Evolutionary conservation across 768 basidiomycete genomes (phyloP).

Genomic region (Nidularia sp.): DNA sequence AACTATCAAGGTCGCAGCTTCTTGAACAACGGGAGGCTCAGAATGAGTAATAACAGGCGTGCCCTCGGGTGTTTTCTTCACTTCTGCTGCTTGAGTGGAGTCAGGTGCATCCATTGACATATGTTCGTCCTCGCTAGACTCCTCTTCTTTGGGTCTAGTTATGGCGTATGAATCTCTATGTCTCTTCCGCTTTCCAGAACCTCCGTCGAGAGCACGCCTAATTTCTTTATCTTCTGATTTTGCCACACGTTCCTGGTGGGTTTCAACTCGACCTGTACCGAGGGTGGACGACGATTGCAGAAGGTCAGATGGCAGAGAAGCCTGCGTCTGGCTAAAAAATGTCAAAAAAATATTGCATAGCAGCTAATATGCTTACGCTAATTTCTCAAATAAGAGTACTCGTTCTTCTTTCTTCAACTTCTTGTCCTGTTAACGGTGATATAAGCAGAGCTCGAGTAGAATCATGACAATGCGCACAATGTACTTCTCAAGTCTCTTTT

Average conservation of each 20-base stretch:
- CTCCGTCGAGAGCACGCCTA: conserved; percentile 46
- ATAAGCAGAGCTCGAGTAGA: too few relatives aligned
- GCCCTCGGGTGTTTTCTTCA: not conserved
- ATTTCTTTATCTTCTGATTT: conserved; percentile 57
- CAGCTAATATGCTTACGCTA: conserved; percentile 53
- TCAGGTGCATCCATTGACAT: not conserved
- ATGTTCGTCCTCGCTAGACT: conserved; percentile 19
- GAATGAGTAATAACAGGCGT: conserved; percentile 7
- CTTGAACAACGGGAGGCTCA: conserved; percentile 10
- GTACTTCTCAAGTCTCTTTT: conserved; percentile 87
- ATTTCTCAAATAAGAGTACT: conserved; percentile 68
- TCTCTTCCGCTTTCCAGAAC: conserved; percentile 45
- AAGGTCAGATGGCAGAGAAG: conserved; percentile 51
- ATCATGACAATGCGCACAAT: conserved; percentile 45
- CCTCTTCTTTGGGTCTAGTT: conserved; percentile 25
- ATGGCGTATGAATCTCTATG: conserved; percentile 32
- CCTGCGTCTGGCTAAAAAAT: conserved; percentile 67
- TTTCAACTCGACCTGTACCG: conserved; percentile 65
- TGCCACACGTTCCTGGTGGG: conserved; percentile 58
- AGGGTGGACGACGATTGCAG: conserved; percentile 82
- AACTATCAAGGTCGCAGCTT: conserved; percentile 11
- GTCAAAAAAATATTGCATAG: conserved; percentile 14
- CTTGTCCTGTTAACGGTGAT: conserved; percentile 57
- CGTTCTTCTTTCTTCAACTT: conserved; percentile 91
- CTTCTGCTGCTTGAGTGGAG: not conserved